Base-by-base conservation (phyloP, 106 monocot genomes). In the Iris macrosiphon region DNA sequence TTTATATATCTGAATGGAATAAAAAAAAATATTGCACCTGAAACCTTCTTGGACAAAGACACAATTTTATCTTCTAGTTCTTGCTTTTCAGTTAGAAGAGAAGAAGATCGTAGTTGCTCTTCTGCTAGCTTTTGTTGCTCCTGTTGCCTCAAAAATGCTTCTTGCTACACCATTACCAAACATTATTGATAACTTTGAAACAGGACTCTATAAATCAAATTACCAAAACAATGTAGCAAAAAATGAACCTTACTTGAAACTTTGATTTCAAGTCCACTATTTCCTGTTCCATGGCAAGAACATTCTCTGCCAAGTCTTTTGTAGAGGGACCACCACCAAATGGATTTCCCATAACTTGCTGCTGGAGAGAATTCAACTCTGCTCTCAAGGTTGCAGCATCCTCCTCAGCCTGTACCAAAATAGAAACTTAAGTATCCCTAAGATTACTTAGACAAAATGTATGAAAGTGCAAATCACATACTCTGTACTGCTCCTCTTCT, bases 401-500 rank as follows among this genome's bases (percentile, higher is more conserved):
- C 69, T 91, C 91, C 80, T 98, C 98, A 34, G 98, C 98, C 98
- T 98, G 48, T 59, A 28, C 29, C n/a, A 31, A 51, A 15, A 56
- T 40, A 58, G 47, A 28, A 27, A 31, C 13, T 44, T 67, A 44
- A 77, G 33, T 7, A 65, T 1, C 26, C 51, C 49, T 24, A 53
- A 40, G 6, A 48, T 31, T 19, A 54, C 17, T 48, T 22, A 7
- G 7, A 52, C 10, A 31, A 16, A 16, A 26, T 16, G 18, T 16
- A 27, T 6, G 4, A 47, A 20, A 34, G 38, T 28, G 65, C 34
- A 49, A 31, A 55, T 33, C 43, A 61, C 64, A 59, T 77, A 91
- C 91, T 70, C 78, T 74, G 67, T 91, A 98, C 61, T 98, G 98
- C 22, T 98, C 98, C 29, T 98, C 98, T 73, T 98, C 98, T 57